Evolutionary conservation across 139 green algal species (phyloP).

Genomic region (Pseudopediastrum boryanum): DNA sequence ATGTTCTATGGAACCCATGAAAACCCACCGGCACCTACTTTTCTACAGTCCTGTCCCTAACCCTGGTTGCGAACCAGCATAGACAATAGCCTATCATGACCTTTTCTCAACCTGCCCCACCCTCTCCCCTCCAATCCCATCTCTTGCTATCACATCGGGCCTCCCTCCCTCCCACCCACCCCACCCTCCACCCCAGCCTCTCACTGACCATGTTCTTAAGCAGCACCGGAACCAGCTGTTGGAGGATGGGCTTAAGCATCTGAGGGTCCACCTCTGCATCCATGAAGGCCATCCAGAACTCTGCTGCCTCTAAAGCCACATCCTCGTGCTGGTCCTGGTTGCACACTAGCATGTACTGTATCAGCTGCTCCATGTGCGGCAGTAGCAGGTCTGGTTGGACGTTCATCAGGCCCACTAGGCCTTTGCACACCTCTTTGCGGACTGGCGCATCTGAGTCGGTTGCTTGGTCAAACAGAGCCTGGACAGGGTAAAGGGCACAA

Average conservation of each 20-base stretch:
- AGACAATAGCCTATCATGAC: too few species aligned
- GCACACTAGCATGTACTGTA: conserved; percentile 94
- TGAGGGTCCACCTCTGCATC: conserved; percentile 68
- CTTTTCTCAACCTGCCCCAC: too few species aligned
- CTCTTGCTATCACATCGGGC: too few species aligned
- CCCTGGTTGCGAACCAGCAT: too few species aligned
- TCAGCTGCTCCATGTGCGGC: conserved; percentile 80
- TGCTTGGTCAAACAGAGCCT: conserved; percentile 89
- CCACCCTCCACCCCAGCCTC: too few species aligned
- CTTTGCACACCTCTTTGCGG: conserved; percentile 83
- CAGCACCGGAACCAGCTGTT: conserved; percentile 87
- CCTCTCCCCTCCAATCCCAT: too few species aligned
- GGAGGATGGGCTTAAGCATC: conserved; percentile 79
- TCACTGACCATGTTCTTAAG: conserved; percentile 97
- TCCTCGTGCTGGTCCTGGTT: conserved; percentile 74
- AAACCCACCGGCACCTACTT: too few species aligned
- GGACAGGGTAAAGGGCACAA: conserved; percentile 32
- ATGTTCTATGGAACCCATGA: too few species aligned
- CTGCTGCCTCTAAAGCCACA: conserved; percentile 92
- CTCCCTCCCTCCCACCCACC: too few species aligned
- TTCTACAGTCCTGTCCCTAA: too few species aligned
- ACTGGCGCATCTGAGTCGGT: conserved; percentile 73
- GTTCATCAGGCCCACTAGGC: conserved; percentile 81
- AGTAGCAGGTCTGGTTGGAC: conserved; percentile 77
- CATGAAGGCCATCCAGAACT: conserved; percentile 93